phyloP scores from a whole-genome alignment of 2,329 filamentous ascomycete species.

The Epichloe hybrida region DNA sequence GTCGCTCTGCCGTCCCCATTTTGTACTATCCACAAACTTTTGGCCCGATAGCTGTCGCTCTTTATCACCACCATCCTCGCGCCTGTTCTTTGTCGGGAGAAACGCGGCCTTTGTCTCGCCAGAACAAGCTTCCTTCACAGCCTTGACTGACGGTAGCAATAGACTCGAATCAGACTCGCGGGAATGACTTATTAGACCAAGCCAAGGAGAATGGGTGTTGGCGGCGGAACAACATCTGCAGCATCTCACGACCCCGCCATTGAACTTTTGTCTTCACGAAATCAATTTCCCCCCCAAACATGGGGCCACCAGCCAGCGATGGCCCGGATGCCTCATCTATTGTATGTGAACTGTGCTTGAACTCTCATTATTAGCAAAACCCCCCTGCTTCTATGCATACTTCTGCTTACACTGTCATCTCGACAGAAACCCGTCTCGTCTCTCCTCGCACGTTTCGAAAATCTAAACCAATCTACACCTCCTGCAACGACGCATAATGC shows the following conservation, averaged over 20 bases:
- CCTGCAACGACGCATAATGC: constrained; percentile 10
- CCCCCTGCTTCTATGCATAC: no score
- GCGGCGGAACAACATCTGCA: constrained; percentile 2
- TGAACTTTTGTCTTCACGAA: constrained; percentile 6
- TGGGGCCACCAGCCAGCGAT: constrained; percentile 25
- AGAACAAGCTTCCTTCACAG: background rate
- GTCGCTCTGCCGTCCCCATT: background rate
- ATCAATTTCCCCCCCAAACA: constrained; percentile 14
- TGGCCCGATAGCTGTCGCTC: background rate
- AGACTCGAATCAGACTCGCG: background rate
- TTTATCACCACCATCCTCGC: background rate
- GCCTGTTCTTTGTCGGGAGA: background rate
- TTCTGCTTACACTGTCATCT: background rate
- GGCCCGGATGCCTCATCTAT: constrained; percentile 67
- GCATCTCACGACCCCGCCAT: background rate
- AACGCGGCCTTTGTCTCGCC: background rate
- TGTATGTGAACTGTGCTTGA: constrained; percentile 30
- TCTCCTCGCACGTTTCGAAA: constrained; percentile 69
- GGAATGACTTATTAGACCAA: constrained; percentile 7
- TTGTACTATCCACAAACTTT: background rate
- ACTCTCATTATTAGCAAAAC: background rate
- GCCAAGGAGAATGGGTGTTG: constrained; percentile 6
- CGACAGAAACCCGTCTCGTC: constrained; percentile 67
- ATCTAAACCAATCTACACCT: constrained; percentile 32
- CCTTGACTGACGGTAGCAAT: background rate